A percentile compares a stretch with the other conserved stretches of the same genome.
phyloP scores from a whole-genome alignment of 2,329 filamentous ascomycete genomes.

The Alternaria sp. region DNA sequence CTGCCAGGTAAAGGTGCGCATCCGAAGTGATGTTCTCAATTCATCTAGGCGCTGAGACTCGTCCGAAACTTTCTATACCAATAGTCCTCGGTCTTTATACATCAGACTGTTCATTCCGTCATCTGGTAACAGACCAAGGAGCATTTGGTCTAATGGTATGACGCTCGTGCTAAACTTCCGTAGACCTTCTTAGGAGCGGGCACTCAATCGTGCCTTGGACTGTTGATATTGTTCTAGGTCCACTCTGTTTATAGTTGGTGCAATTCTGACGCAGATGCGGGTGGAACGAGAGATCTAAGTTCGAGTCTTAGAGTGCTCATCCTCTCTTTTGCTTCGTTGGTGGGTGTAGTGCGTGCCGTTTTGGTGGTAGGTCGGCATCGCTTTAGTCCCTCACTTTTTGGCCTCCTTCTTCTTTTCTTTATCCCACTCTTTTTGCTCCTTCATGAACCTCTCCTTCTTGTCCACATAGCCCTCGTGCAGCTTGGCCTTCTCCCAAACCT shows the following conservation, averaged over 20 bases:
- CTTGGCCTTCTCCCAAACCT: constrained; percentile 57
- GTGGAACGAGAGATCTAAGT: neutral
- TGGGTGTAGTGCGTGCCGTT: neutral
- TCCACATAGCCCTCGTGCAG: constrained; percentile 53
- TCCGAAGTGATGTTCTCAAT: neutral
- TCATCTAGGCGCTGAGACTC: accelerated
- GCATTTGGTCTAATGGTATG: neutral
- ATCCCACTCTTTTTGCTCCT: constrained; percentile 56
- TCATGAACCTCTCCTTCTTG: constrained; percentile 56
- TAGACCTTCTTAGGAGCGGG: neutral
- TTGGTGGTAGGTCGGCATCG: neutral
- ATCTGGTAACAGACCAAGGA: neutral
- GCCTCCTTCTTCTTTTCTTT: constrained; percentile 23
- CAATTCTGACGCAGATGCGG: constrained; percentile 1
- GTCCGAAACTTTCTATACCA: neutral
- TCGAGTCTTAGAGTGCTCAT: constrained; percentile 1
- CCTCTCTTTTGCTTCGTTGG: neutral
- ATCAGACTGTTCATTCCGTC: neutral
- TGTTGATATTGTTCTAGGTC: neutral
- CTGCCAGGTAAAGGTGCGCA: neutral
- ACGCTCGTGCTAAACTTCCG: neutral
- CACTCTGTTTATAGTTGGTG: neutral
- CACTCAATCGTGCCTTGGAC: neutral
- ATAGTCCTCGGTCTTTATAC: neutral
- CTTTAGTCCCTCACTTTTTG: neutral